phyloP scores from a whole-genome alignment of 2,329 filamentous ascomycete genomes.

The Pseudogymnoascus sp. region DNA sequence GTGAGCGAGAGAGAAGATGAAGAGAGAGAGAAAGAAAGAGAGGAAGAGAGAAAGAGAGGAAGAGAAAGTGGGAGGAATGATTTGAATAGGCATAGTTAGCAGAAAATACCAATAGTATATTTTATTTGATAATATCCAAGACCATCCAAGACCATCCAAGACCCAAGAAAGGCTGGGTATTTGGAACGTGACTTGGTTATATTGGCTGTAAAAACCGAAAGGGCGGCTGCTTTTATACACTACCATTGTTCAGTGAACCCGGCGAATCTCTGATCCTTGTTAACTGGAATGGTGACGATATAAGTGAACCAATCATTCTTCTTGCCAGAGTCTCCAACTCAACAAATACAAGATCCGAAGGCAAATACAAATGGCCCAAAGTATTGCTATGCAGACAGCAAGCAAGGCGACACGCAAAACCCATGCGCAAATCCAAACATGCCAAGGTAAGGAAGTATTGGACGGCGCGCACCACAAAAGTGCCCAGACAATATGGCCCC shows the following conservation, averaged over 20 bases:
- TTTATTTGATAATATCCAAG: conserved; percentile 4
- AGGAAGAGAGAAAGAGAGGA: not conserved
- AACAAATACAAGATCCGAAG: no score
- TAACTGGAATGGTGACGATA: conserved; percentile 49
- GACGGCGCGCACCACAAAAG: no score
- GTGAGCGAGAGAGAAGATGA: not conserved
- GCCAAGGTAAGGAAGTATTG: no score
- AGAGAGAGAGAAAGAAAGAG: not conserved
- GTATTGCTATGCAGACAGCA: no score
- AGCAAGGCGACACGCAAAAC: no score
- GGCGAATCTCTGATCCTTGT: conserved; percentile 48
- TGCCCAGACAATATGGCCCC: no score
- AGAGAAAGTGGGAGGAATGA: not conserved
- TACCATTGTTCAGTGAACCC: conserved; percentile 44
- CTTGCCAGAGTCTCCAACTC: no score
- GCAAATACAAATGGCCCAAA: no score
- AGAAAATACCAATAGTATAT: conserved; percentile 1
- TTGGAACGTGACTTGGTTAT: not conserved
- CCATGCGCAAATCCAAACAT: no score
- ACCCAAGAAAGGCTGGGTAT: not conserved
- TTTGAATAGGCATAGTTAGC: conserved; percentile 1
- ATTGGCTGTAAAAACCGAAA: no score
- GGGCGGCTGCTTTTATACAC: no score
- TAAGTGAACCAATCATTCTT: conserved; percentile 8
- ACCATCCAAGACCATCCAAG: not conserved